phyloP scores from a whole-genome alignment of 345 rosid species.

The Draba incana region DNA sequence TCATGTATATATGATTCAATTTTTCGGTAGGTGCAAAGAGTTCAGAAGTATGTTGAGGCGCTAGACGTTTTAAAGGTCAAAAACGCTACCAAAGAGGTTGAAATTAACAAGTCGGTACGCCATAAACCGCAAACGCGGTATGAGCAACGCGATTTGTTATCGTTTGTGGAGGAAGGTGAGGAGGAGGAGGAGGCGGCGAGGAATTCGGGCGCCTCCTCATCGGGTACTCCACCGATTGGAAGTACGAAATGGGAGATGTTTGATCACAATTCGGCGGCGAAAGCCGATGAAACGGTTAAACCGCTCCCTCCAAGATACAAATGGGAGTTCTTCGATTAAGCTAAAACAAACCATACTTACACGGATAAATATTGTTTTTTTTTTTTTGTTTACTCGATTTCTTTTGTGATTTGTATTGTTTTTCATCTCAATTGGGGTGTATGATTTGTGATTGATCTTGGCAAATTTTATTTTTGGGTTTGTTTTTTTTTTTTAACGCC shows the following conservation, averaged over 20 bases:
- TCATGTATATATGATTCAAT: not conserved
- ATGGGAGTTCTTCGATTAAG: slow-evolving; percentile 88
- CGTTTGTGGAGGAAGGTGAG: slow-evolving; percentile 43
- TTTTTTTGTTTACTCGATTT: slow-evolving; percentile 2
- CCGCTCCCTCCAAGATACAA: slow-evolving; percentile 70
- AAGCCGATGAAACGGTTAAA: slow-evolving; percentile 42
- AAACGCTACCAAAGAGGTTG: slow-evolving; percentile 54
- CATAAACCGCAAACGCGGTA: slow-evolving; percentile 42
- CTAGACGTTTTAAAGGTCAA: slow-evolving; percentile 81
- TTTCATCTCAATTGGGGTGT: slow-evolving; percentile 16
- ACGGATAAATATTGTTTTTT: slow-evolving; percentile 20
- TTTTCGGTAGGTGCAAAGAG: slow-evolving; percentile 73
- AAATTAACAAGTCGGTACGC: slow-evolving; percentile 46
- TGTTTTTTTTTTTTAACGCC: too few species aligned
- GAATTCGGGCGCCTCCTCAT: slow-evolving; percentile 43
- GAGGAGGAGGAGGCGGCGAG: slow-evolving; percentile 43
- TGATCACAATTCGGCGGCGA: slow-evolving; percentile 53
- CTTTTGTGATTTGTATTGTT: slow-evolving; percentile 29
- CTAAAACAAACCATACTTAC: slow-evolving; percentile 27
- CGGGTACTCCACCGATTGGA: slow-evolving; percentile 56
- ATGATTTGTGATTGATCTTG: slow-evolving; percentile 39
- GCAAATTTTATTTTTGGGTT: slow-evolving; percentile 24
- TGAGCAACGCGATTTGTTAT: slow-evolving; percentile 40
- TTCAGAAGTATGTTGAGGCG: slow-evolving; percentile 88
- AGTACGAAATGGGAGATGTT: slow-evolving; percentile 88